Percentiles rank a stretch among this genome's conserved stretches.
Conservation (phyloP, 345 rosid genomes). For the Nephelium lappaceum region DNA sequence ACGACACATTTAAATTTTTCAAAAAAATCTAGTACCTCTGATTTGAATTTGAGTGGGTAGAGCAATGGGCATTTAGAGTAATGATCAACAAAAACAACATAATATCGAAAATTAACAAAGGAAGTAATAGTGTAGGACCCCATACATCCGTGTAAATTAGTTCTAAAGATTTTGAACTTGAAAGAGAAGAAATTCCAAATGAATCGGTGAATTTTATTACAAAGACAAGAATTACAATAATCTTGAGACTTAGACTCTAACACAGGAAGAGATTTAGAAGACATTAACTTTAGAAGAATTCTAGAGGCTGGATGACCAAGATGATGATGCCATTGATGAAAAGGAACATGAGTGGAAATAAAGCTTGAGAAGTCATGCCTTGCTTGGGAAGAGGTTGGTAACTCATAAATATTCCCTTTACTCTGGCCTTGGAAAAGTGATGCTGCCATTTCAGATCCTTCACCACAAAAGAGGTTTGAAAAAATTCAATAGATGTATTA, state of each 20-base stretch:
- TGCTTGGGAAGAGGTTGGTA: not conserved
- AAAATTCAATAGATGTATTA: slow-evolving; percentile 4
- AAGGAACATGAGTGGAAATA: not conserved
- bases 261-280: too few relatives aligned
- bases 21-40: too few relatives aligned
- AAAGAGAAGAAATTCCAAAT: not conserved
- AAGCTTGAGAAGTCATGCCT: too few relatives aligned
- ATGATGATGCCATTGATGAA: not conserved
- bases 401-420: not conserved
- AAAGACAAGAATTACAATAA: not conserved
- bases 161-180: not conserved
- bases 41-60: too few relatives aligned
- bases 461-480: not conserved
- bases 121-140: not conserved
- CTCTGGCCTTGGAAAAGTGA: not conserved
- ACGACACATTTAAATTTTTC: too few relatives aligned
- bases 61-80: too few relatives aligned
- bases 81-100: slow-evolving; percentile 17
- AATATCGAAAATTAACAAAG: not conserved
- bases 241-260: not conserved
- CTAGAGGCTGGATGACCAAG: slow-evolving; percentile 4
- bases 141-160: not conserved
- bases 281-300: too few relatives aligned
- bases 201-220: not conserved
- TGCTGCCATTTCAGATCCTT: slow-evolving; percentile 6